Percentiles rank a stretch among this genome's conserved stretches.
Evolutionary conservation across 169 alveolate genomes (phyloP).

Genomic region (Plasmodium coatneyi): DNA sequence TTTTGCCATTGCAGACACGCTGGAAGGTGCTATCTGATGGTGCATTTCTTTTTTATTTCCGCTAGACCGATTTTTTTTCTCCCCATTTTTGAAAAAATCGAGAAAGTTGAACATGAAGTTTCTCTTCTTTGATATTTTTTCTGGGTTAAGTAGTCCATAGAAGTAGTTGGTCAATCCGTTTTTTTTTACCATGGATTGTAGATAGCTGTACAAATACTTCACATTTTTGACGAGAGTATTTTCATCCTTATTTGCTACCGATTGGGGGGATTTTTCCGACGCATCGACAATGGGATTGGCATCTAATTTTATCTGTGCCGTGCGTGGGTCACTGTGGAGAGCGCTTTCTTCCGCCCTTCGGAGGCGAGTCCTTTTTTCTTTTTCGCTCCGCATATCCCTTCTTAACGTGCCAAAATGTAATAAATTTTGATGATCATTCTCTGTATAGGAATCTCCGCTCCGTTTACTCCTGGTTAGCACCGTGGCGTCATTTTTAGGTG

Average conservation of each 20-base stretch:
- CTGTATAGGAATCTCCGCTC: not conserved
- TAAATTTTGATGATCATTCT: not conserved
- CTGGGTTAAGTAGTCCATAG: not conserved
- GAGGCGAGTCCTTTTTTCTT: not conserved
- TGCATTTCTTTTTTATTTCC: not conserved
- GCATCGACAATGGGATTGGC: not conserved
- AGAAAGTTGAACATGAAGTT: not conserved
- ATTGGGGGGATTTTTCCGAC: not conserved
- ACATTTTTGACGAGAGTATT: conserved; percentile 2
- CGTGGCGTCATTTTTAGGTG: not conserved
- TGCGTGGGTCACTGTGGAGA: not conserved
- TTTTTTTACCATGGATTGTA: not conserved
- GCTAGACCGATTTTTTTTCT: not conserved
- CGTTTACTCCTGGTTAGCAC: not conserved
- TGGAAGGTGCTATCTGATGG: not conserved
- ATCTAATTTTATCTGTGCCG: conserved; percentile 2
- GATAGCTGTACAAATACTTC: conserved; percentile 21
- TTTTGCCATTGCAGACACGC: not conserved
- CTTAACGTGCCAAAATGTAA: conserved; percentile 1
- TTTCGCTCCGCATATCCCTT: not conserved
- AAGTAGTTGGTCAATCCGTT: not conserved
- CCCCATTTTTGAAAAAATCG: conserved; percentile 35
- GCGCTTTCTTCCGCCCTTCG: not conserved
- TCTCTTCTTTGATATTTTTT: conserved; percentile 13
- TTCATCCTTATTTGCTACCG: not conserved